phyloP scores from a whole-genome alignment of 257 asterid species.

The Capsicum chinense region DNA sequence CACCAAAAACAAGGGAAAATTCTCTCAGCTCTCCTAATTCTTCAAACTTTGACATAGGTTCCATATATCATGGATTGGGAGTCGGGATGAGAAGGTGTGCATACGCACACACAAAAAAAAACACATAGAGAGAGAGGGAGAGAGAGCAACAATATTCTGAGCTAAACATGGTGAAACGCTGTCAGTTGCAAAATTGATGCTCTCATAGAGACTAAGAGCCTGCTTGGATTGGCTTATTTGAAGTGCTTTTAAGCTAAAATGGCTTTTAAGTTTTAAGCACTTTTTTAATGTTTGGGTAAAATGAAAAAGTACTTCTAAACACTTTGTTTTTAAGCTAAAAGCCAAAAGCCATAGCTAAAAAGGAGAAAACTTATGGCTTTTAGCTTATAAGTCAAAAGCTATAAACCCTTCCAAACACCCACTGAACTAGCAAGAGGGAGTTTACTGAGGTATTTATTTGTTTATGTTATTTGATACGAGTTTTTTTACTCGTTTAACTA shows the following conservation, averaged over 20 bases:
- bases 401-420: no score
- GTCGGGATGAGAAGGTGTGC: not conserved
- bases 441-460: constrained; percentile 1
- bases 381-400: no score
- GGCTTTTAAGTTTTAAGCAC: no score
- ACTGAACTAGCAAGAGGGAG: not conserved
- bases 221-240: no score
- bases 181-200: not conserved
- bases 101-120: no score
- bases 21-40: not conserved
- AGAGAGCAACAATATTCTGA: not conserved
- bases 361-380: no score
- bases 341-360: no score
- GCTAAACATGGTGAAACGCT: constrained; percentile 16
- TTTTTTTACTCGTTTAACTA: constrained; percentile 25
- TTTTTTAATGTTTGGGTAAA: no score
- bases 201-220: not conserved
- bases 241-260: no score
- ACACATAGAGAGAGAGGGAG: not conserved
- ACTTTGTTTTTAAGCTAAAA: no score
- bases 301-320: no score
- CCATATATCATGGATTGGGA: not conserved
- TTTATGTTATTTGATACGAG: not conserved
- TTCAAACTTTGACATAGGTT: not conserved
- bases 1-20: not conserved